Base-by-base conservation (phyloP, 768 basidiomycete species). In the Paxillus involutus region DNA sequence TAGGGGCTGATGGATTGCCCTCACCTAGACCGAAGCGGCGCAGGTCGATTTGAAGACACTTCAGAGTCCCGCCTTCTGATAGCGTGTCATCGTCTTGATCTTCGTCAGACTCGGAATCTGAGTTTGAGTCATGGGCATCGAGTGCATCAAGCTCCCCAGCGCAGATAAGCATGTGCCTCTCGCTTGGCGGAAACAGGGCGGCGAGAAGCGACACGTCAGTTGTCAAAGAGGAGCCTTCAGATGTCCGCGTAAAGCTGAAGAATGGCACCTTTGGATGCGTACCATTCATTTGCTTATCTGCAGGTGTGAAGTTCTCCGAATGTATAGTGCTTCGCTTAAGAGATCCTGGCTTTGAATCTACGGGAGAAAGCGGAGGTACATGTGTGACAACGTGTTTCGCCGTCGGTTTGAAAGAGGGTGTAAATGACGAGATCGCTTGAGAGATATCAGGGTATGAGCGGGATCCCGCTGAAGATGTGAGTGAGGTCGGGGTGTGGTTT, bases 171-270 rank as follows among this genome's bases (percentile, higher is more conserved):
- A 88, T 84, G 60, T 89, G 81, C 33, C 87, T 77, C 59, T 89
- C 86, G 39, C 74, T 76, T n/a, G 79, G 79, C 17, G 85, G 85
- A 67, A 92, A 93, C 8, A 91, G 70, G 35, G 81, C 74, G 13
- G 88, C 82, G 10, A 93, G 81, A 21, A 86, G 70, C 37, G 78
- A 74, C 10, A 85, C 82, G 49, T 88, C 87, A 4, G 89, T 83
- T 2, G 88, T 89, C 48, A 93, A 73, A 11, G 87, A 89, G 21
- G 88, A 86, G 2, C 87, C 87, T 67, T 91, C 90, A 19, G 77
- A 70, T 6, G 89, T 90, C 56, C 88, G 77, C 16, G 89, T 91
- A 64, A 91, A 87, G 58, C 83, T 88, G 70, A 91, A 85, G 72
- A 93, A 91, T 3, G 88, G 83, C n/a, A 85, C 77, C n/a, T 47